These are phyloP conservation scores for Clavulina sp. DNA, from an alignment of 768 basidiomycete species.

Conservation along the genomic window DNA sequence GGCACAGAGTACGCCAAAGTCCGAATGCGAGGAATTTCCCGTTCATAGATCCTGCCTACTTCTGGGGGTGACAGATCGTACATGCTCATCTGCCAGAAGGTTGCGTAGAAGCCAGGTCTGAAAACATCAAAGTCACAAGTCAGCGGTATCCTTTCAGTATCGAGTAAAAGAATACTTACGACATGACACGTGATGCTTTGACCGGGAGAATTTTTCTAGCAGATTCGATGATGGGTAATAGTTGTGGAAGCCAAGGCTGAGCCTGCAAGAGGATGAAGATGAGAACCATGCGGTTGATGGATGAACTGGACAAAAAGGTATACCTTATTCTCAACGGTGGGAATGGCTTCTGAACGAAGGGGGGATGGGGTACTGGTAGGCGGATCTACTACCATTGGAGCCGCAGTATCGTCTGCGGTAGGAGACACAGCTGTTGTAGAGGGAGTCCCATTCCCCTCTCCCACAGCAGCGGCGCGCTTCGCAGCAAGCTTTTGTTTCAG, in stretches of 20 bases:
- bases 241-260: conserved; percentile 59
- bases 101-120: conserved; percentile 83
- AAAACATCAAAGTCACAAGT: neutral
- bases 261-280: conserved; percentile 18
- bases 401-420: too few relatives aligned
- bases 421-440: too few relatives aligned
- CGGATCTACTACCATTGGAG: too few relatives aligned
- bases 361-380: too few relatives aligned
- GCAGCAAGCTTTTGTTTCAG: conserved; percentile 65
- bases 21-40: conserved; percentile 34
- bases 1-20: conserved; percentile 4
- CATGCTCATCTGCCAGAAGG: conserved; percentile 92
- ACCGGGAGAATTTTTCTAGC: conserved; percentile 54
- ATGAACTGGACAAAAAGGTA: too few relatives aligned
- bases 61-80: conserved; percentile 74
- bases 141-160: too few relatives aligned
- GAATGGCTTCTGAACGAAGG: too few relatives aligned
- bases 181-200: conserved; percentile 20
- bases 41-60: conserved; percentile 47
- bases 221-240: conserved; percentile 57
- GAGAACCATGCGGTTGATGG: neutral
- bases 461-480: conserved; percentile 52
- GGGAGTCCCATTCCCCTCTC: too few relatives aligned
- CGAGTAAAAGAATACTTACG: conserved; percentile 8
- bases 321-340: too few relatives aligned